Base-by-base conservation (phyloP, 2,329 filamentous ascomycete genomes). In the Aspergillus melleus region DNA sequence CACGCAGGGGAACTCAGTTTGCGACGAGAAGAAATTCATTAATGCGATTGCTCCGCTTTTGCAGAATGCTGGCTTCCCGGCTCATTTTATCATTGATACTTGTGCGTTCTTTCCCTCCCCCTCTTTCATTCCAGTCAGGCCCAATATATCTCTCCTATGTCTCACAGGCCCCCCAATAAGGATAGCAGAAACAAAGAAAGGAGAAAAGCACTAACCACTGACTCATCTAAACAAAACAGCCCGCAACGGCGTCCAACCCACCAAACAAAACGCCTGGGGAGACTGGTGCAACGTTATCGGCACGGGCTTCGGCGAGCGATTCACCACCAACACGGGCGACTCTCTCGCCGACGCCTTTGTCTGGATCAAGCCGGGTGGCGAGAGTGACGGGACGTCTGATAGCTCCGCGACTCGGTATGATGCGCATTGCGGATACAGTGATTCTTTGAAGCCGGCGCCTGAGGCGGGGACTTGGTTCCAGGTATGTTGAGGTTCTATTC, bases 381-480 rank as follows among this genome's bases (percentile, higher is more conserved):
- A 84, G 71, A 78, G 76, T 57, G 81, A 84, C 59, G 81, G 81
- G 57, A 83, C 81, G 36, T 82, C 79, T 32, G 74, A 85, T 68
- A 78, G 76, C 46, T 74, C 67, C 30, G 79, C 85, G 9, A 64
- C 74, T 20, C 81, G 82, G 54, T 87, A 84, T 70, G 84, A 86
- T 69, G 74, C 74, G 52, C 77, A 84, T 73, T 88, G 86, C 62
- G 85, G 85, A 26, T 74, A 78, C 9, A 62, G 74, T 1, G 81
- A 83, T 65, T 75, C 87, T 1, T 76, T 89, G 47, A 72, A 84
- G 72, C 88, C 88, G 1, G 87, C 88, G 1, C 88, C 88, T 30
- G 86, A 91, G 74, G 88, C 89, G 9, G 88, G 89, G 32, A 77
- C 80, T 10, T 91, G 88, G 88, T 89, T 89, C 74, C 74, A 83